phyloP scores from a whole-genome alignment of 352 stramenopile species.

The Pythium biforme region DNA sequence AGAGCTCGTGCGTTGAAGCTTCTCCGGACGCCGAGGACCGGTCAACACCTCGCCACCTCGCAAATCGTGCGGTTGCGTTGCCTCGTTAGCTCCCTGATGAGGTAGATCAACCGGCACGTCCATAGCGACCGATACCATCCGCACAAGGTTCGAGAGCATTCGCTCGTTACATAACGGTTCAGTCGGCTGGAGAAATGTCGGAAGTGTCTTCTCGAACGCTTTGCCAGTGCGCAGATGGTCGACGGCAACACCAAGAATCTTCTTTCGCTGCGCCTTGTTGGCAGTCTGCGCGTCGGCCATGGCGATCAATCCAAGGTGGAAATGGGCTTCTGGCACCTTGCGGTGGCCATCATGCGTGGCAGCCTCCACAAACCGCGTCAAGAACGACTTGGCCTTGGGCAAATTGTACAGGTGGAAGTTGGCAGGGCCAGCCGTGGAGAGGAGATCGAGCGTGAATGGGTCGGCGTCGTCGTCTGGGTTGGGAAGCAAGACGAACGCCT shows the following conservation, averaged over 20 bases:
- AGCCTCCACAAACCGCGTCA: conserved; percentile 2
- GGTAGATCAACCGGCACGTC: neutral
- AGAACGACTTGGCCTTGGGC: neutral
- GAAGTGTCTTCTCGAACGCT: neutral
- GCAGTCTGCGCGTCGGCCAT: neutral
- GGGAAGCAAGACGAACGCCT: conserved; percentile 4
- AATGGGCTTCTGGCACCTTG: conserved; percentile 9
- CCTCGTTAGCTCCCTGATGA: neutral
- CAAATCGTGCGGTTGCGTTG: neutral
- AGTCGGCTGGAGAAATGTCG: conserved; percentile 1
- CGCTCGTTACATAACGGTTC: neutral
- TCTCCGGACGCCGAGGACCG: neutral
- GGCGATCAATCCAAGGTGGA: conserved; percentile 4
- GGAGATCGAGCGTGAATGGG: neutral
- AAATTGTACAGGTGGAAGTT: neutral
- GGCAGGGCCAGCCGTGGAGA: neutral
- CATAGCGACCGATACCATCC: neutral
- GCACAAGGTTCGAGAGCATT: conserved; percentile 2
- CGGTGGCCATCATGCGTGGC: conserved; percentile 4
- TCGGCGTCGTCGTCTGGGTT: conserved; percentile 4
- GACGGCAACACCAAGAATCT: neutral
- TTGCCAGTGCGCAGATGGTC: neutral
- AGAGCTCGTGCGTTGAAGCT: neutral
- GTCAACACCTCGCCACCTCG: conserved; percentile 1
- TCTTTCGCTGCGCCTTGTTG: neutral